Percentiles rank a stretch among this genome's conserved stretches.
Conservation (phyloP, 805 yeast species). For the Cyberlindnera meyerae region DNA sequence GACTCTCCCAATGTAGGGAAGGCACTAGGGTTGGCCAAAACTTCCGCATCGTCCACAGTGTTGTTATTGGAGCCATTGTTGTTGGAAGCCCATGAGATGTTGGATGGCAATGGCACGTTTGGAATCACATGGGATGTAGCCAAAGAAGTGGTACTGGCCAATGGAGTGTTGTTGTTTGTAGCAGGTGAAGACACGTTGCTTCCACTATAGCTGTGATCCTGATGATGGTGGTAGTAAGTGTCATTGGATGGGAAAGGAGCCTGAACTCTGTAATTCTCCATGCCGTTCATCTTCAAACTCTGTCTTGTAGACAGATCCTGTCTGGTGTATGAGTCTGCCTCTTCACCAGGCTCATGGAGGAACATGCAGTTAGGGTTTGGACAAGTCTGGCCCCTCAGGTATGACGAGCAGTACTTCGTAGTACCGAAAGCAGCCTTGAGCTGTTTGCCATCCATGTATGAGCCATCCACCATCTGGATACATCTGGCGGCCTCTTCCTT, state of each 20-base stretch:
- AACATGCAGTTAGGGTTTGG: constrained; percentile 99
- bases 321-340: constrained; percentile 93
- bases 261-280: constrained; percentile 15
- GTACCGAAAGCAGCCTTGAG: constrained; percentile 97
- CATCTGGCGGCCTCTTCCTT: constrained; percentile 96
- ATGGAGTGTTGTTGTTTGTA: constrained; percentile 11
- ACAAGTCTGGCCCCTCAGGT: constrained; percentile 90
- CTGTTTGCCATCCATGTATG: constrained; percentile 84
- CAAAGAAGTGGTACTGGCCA: constrained; percentile 11
- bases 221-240: constrained; percentile 2
- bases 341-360: constrained; percentile 98
- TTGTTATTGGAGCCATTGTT: too few species aligned
- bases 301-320: constrained; percentile 79
- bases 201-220: constrained; percentile 8
- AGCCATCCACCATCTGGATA: constrained; percentile 88
- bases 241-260: constrained; percentile 16
- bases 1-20: constrained; percentile 56
- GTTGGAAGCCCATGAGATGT: constrained; percentile 60
- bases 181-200: constrained; percentile 14
- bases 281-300: constrained; percentile 47
- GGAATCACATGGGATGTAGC: constrained; percentile 10
- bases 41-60: constrained; percentile 9
- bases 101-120: constrained; percentile 56
- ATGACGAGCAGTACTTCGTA: constrained; percentile 96
- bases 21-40: constrained; percentile 43